Percentiles rank a stretch among this genome's conserved stretches.
Evolutionary conservation across 331 rosid species (phyloP).

Genomic region (Saraca asoca): DNA sequence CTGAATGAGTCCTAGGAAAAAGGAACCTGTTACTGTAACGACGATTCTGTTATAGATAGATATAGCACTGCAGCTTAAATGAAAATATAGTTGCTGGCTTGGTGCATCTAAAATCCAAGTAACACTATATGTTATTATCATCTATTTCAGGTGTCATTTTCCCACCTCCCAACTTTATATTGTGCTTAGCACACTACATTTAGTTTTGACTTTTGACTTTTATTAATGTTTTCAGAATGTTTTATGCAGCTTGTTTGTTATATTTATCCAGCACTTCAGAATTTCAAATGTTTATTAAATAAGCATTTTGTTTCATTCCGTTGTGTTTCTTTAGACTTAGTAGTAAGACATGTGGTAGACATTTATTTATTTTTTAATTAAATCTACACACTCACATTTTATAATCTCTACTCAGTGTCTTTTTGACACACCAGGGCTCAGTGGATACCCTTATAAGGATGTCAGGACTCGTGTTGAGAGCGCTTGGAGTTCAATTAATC

Average conservation of each 20-base stretch:
- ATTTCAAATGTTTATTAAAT: slow-evolving; percentile 11
- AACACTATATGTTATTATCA: slow-evolving; percentile 1
- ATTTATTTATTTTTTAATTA: background rate
- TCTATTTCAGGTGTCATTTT: slow-evolving; percentile 2
- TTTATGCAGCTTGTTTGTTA: slow-evolving; percentile 8
- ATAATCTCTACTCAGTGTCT: slow-evolving; percentile 67
- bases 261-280: background rate
- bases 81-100: background rate
- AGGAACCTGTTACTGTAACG: background rate
- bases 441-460: slow-evolving; percentile 78
- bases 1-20: background rate
- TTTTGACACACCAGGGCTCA: slow-evolving; percentile 93
- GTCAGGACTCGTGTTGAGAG: slow-evolving; percentile 87
- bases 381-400: background rate
- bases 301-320: slow-evolving; percentile 10
- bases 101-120: background rate
- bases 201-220: slow-evolving; percentile 17
- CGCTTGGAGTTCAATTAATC: slow-evolving; percentile 88
- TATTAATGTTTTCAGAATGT: background rate
- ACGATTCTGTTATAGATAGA: background rate
- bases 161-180: background rate
- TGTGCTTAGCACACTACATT: slow-evolving; percentile 3
- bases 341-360: slow-evolving; percentile 19
- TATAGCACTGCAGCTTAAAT: background rate
- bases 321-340: background rate